phyloP scores from a whole-genome alignment of 345 rosid species.

The Eucalyptus lansdowneana region DNA sequence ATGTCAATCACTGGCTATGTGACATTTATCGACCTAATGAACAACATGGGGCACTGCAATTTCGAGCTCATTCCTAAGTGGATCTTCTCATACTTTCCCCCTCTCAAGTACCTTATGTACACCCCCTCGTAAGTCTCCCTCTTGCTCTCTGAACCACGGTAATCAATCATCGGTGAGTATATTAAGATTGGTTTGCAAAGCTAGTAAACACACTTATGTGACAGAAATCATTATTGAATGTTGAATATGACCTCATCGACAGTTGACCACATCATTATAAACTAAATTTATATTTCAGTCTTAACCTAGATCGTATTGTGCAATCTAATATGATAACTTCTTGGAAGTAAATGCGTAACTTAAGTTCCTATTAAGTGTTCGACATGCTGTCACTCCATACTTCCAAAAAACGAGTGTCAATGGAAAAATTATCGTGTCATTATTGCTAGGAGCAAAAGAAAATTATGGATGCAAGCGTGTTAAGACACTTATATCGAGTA shows the following conservation, averaged over 20 bases:
- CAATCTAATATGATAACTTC: neutral
- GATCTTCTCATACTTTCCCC: slow-evolving; percentile 13
- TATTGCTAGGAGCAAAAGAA: neutral
- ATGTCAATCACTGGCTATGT: neutral
- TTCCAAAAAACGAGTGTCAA: neutral
- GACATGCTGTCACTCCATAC: neutral
- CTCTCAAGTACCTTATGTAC: slow-evolving; percentile 19
- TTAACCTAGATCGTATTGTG: neutral
- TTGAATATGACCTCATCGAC: neutral
- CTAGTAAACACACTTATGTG: neutral
- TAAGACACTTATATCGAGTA: neutral
- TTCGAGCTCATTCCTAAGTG: slow-evolving; percentile 17
- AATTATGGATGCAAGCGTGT: neutral
- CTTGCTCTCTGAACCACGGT: neutral
- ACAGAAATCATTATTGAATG: neutral
- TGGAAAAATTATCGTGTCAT: neutral
- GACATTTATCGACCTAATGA: slow-evolving; percentile 4
- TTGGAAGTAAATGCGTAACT: neutral
- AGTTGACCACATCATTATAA: neutral
- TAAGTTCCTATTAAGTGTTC: neutral
- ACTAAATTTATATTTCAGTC: neutral
- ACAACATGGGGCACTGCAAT: slow-evolving; percentile 33
- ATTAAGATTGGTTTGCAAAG: neutral
- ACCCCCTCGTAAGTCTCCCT: slow-evolving; percentile 20
- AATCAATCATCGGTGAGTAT: neutral